Evolutionary conservation across 805 yeast species (phyloP), one percentile per base, ranked within the genome.

Genomic region (Peterozyma xylosa): DNA sequence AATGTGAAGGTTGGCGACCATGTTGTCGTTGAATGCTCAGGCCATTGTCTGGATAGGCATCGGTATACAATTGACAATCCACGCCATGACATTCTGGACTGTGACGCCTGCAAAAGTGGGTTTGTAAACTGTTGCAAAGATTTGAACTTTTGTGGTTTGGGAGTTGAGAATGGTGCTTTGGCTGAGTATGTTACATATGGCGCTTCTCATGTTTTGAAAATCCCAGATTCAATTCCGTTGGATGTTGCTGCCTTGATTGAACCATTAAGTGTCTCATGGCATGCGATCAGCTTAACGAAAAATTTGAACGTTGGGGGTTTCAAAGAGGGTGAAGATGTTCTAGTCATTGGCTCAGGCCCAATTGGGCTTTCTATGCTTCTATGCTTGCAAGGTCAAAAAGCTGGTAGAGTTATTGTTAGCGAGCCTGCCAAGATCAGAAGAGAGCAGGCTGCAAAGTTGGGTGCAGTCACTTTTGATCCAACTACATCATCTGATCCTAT

Each of bases 351-450:
- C 30, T 76, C 78, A 27, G 85, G 85, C 4, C 81, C 83, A 17
- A 78, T 79, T 54, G 84, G 85, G 5, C 59, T 80, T 18, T 75
- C 82, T 17, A 68, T 80, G 3, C 63, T 77, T n/a, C 58, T 78
- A 38, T 80, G 77, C 9, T 54, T 73, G 43, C 68, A 72, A 48
- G 81, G 78, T 4, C 71, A 72, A 47, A 61, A 60, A 17, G 73
- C 71, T 2, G 62, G 68, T n/a, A 59, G 57, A 35, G 68, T 78
- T 56, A 80, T 80, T n/a, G 76, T 78, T 39, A 66, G 76, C 15
- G 85, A 77, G 52, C 85, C 83, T 17, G 81, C 82, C 5, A 58
- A 63, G 18, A 67, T 76, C n/a, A 76, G 86, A 59, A 73, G 83
- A 56, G 73, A 76, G 43, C 74, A 76, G 35, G 82, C 86, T 3